phyloP scores from a whole-genome alignment of 345 rosid species.

The Euphorbia lathyris region DNA sequence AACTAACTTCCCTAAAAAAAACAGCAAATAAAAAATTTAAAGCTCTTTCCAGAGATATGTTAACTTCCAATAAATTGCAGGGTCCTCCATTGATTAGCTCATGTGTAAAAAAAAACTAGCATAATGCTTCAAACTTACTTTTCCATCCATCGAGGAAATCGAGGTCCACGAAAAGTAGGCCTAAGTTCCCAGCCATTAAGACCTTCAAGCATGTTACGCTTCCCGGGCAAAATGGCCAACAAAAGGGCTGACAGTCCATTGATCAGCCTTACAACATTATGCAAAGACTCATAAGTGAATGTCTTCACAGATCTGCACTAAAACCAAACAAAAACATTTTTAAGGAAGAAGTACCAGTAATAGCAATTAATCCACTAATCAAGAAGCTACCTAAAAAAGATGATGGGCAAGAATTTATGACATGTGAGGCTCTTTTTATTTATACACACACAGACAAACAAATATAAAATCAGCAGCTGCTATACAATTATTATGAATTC shows the following conservation, averaged over 20 bases:
- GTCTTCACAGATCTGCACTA: slow-evolving; percentile 91
- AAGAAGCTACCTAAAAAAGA: background rate
- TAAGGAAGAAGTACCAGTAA: background rate
- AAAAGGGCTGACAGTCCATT: slow-evolving; percentile 84
- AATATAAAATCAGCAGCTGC: background rate
- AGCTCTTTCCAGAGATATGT: background rate
- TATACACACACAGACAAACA: background rate
- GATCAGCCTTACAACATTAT: slow-evolving; percentile 70
- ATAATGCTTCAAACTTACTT: slow-evolving; percentile 45
- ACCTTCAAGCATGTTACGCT: slow-evolving; percentile 79
- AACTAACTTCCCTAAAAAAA: too few species aligned
- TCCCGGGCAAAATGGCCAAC: slow-evolving; percentile 69
- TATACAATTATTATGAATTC: background rate
- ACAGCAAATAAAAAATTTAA: background rate
- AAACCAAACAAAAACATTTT: slow-evolving; percentile 20
- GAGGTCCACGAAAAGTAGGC: slow-evolving; percentile 87
- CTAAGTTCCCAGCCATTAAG: slow-evolving; percentile 97
- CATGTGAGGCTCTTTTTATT: background rate
- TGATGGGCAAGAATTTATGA: too few species aligned
- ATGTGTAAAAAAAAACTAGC: background rate
- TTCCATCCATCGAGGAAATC: slow-evolving; percentile 95
- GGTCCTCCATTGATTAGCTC: background rate
- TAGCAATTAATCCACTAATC: background rate
- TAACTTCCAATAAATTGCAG: background rate
- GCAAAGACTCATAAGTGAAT: slow-evolving; percentile 77